phyloP scores from a whole-genome alignment of 2,329 filamentous ascomycete genomes.

The Sporothrix schenckii region DNA sequence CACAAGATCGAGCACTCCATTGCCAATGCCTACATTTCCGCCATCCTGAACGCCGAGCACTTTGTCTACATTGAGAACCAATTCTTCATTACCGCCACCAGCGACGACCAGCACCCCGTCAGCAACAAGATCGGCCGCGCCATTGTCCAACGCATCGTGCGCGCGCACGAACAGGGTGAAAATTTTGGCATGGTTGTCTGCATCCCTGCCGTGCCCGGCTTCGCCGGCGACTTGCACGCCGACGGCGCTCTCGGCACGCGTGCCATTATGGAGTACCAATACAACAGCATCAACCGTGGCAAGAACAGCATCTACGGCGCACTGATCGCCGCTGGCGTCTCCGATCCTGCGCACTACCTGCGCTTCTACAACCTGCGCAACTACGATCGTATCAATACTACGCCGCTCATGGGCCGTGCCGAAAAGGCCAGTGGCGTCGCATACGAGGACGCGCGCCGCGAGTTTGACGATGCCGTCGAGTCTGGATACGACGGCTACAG shows the following conservation, averaged over 20 bases:
- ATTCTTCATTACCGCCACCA: conserved; percentile 86
- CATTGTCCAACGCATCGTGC: conserved; percentile 75
- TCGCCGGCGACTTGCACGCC: conserved; percentile 75
- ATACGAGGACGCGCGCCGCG: conserved; percentile 67
- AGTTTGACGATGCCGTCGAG: conserved; percentile 63
- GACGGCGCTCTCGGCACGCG: conserved; percentile 75
- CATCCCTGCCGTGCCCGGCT: conserved; percentile 80
- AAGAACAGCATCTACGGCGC: conserved; percentile 77
- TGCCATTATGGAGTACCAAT: conserved; percentile 88
- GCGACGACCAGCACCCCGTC: conserved; percentile 69
- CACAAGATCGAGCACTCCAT: conserved; percentile 72
- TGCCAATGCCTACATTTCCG: conserved; percentile 77
- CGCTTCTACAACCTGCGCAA: conserved; percentile 83
- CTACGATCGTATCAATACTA: conserved; percentile 80
- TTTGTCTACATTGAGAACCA: conserved; percentile 83
- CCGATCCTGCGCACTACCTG: conserved; percentile 71
- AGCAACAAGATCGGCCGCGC: conserved; percentile 77
- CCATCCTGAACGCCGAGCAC: conserved; percentile 68
- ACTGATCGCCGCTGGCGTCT: conserved; percentile 65
- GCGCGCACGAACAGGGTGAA: conserved; percentile 66
- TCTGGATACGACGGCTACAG: conserved; percentile 48
- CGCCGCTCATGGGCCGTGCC: conserved; percentile 60
- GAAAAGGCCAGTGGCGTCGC: conserved; percentile 66
- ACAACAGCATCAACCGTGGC: conserved; percentile 75
- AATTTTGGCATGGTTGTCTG: conserved; percentile 74